Evolutionary conservation across 2,329 filamentous ascomycete species (phyloP), one percentile per base, ranked within the genome.

Genomic region (Nemania sp.): DNA sequence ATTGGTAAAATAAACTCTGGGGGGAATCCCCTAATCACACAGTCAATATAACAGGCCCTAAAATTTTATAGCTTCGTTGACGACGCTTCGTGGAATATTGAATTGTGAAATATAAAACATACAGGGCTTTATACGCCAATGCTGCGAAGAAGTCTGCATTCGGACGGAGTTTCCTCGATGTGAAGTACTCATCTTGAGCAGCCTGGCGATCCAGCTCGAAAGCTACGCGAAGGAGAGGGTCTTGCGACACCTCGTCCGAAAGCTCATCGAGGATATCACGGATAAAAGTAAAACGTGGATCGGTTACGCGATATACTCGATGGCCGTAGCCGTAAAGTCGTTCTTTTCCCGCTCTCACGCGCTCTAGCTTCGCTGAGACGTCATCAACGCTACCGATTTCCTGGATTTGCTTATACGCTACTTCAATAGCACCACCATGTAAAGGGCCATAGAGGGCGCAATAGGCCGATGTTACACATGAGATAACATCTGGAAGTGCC

Each of bases 361-460:
- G 52, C 24, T 62, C 66, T 13, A 73, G 56, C 57, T 71, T 68
- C 8, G 56, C 67, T 6, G 67, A 63, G 22, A 73, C 69, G 15
- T 71, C 52, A 7, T 65, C 69, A 24, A 72, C 66, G 13, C 55
- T 63, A 0, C 69, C 70, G 4, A 74, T 68, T 45, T 71, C 62
- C 32, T 69, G 64, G 49, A 74, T 67, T 10, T 63, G 51, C 61
- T 71, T 70, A 51, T 74, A 73, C 10, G 72, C 72, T 20, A 74
- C 66, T 15, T 72, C 72, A 24, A 74, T 74, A 41, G 71, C 72
- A 26, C 72, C 72, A 15, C 67, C 71, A 24, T 74, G 72, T 13
- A 74, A 43, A 11, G 72, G 72, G 3, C 72, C 72, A 41, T 70
- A 69, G 2, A 29, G 58, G 2, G 72, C 66, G n/a, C 62, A 69